A percentile compares a stretch with the other conserved stretches of the same genome.
Conservation (phyloP, 805 yeast species). For the Candida yuanshanica region DNA sequence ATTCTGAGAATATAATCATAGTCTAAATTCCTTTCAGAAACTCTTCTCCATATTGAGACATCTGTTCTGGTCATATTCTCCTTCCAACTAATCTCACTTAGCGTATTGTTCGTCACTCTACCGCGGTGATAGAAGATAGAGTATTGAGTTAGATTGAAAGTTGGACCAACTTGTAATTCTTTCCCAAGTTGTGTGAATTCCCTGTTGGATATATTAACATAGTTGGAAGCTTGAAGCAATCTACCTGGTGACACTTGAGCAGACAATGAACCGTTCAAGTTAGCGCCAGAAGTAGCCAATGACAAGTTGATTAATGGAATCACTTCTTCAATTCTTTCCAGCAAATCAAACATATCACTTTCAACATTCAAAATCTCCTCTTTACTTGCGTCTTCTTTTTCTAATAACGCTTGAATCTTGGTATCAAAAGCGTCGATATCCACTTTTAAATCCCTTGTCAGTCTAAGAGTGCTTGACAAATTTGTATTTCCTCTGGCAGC, state of each 20-base stretch:
- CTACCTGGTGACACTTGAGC: constrained; percentile 57
- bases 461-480: constrained; percentile 45
- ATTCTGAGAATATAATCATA: constrained; percentile 43
- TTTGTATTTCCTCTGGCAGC: constrained; percentile 59
- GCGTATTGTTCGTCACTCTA: constrained; percentile 25
- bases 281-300: constrained; percentile 63
- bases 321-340: constrained; percentile 55
- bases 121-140: constrained; percentile 58
- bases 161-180: constrained; percentile 48
- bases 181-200: constrained; percentile 19
- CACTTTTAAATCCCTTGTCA: constrained; percentile 48
- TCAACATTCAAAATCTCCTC: constrained; percentile 40
- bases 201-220: constrained; percentile 34
- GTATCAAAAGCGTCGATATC: constrained; percentile 56
- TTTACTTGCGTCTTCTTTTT: constrained; percentile 10
- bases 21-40: constrained; percentile 4
- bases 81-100: constrained; percentile 56
- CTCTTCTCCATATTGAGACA: constrained; percentile 34
- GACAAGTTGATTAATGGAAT: constrained; percentile 66
- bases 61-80: constrained; percentile 59
- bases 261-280: constrained; percentile 43
- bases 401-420: constrained; percentile 34
- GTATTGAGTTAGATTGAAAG: constrained; percentile 50
- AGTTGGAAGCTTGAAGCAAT: constrained; percentile 55
- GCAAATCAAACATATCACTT: constrained; percentile 39